A percentile compares a stretch with the other conserved stretches of the same genome.
These are phyloP conservation scores for Geotrichum europaeum DNA, from an alignment of 1,139 yeast species.

Conservation along the genomic window DNA sequence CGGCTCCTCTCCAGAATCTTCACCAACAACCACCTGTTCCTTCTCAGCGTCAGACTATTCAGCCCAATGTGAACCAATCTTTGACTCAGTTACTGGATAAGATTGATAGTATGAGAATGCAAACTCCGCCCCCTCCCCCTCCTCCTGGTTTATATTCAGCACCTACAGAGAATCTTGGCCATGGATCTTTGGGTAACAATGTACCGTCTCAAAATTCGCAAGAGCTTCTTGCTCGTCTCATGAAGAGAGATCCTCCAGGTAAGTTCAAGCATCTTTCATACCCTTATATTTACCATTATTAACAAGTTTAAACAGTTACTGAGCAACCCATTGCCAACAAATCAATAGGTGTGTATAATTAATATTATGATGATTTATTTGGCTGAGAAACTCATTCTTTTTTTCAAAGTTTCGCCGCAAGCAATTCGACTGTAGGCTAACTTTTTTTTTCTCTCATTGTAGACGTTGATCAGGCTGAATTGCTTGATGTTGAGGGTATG, in stretches of 20 bases:
- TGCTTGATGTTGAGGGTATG: background rate
- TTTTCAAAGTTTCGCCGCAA: background rate
- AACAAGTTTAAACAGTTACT: background rate
- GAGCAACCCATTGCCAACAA: background rate
- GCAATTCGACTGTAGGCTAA: slow-evolving; percentile 2
- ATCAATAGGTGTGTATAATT: background rate
- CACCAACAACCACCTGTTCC: background rate
- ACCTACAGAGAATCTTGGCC: slow-evolving; percentile 18
- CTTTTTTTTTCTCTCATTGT: background rate
- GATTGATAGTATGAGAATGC: slow-evolving; percentile 8
- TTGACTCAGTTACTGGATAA: slow-evolving; percentile 5
- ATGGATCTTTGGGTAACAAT: background rate
- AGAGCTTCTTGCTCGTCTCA: slow-evolving; percentile 36
- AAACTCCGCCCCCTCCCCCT: slow-evolving; percentile 25
- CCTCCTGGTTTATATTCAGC: slow-evolving; percentile 30
- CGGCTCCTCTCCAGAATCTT: slow-evolving; percentile 1
- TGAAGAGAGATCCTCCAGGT: slow-evolving; percentile 32
- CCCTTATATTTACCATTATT: background rate
- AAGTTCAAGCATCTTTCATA: slow-evolving; percentile 13
- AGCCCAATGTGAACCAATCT: background rate
- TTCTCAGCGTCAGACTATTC: background rate
- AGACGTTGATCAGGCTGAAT: background rate
- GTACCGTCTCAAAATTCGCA: slow-evolving; percentile 31
- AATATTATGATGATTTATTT: background rate
- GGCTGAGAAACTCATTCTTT: background rate